These are phyloP conservation scores for Fagus crenata DNA, from an alignment of 306 rosid species.

Conservation along the genomic window DNA sequence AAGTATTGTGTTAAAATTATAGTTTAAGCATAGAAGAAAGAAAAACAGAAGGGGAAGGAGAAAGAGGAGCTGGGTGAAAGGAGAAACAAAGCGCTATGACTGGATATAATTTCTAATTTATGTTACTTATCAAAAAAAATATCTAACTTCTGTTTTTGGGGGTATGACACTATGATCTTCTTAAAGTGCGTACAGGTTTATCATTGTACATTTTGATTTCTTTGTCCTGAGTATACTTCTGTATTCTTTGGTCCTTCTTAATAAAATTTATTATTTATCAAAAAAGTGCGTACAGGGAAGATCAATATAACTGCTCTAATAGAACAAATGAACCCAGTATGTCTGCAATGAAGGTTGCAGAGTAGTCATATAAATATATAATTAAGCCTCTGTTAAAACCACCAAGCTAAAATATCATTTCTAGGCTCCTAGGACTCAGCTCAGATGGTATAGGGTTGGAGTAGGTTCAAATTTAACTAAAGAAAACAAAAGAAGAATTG, in stretches of 20 bases:
- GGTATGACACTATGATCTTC: not conserved
- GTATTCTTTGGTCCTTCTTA: no score
- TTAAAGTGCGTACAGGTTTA: not conserved
- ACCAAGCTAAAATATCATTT: not conserved
- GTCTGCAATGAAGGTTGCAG: not conserved
- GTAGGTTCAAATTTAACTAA: conserved; percentile 1
- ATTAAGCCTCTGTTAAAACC: not conserved
- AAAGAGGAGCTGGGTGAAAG: no score
- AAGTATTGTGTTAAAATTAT: no score
- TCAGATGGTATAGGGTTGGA: not conserved
- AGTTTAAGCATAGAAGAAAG: no score
- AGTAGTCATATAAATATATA: not conserved
- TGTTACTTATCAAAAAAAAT: not conserved
- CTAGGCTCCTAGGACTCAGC: not conserved
- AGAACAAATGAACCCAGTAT: not conserved
- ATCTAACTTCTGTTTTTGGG: not conserved
- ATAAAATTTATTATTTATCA: no score
- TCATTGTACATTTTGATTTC: no score
- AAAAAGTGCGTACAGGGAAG: not conserved
- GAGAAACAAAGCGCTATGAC: no score
- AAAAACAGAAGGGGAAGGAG: no score
- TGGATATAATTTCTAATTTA: not conserved
- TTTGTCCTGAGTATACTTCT: no score
- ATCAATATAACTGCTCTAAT: not conserved
- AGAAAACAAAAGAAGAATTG: not conserved